Percentiles rank a stretch among this genome's conserved stretches.
Evolutionary conservation across 176 grass and related monocot species (phyloP).

Genomic region (Aechmea fasciata): DNA sequence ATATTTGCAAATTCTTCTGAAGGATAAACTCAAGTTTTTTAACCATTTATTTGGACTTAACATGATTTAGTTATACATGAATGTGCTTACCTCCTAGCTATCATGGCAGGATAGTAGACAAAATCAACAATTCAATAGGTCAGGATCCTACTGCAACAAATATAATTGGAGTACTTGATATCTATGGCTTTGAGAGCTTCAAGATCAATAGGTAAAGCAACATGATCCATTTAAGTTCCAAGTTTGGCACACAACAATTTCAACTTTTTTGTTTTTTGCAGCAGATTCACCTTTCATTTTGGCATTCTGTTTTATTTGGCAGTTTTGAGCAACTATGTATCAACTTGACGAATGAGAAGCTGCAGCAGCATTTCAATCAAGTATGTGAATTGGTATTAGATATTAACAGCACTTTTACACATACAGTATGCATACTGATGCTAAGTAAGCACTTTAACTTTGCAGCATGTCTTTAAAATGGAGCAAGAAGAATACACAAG

Average conservation of each 20-base stretch:
- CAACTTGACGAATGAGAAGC: constrained; percentile 93
- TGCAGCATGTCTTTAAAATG: constrained; percentile 98
- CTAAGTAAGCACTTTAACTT: constrained; percentile 11
- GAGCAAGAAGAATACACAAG: constrained; percentile 94
- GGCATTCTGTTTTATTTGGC: constrained; percentile 25
- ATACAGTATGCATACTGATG: constrained; percentile 1
- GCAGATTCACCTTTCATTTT: not conserved
- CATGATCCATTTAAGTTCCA: not conserved
- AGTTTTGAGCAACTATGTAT: constrained; percentile 95
- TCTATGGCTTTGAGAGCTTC: constrained; percentile 97
- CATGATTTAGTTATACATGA: not conserved
- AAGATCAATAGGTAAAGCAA: constrained; percentile 74
- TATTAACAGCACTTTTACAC: not conserved
- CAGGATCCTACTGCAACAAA: constrained; percentile 68
- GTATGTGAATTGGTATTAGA: constrained; percentile 9
- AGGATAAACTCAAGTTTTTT: not conserved
- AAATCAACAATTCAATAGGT: constrained; percentile 91
- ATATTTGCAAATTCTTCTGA: not conserved
- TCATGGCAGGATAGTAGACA: constrained; percentile 82
- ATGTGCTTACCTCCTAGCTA: constrained; percentile 5
- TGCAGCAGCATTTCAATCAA: constrained; percentile 97
- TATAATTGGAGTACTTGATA: constrained; percentile 97
- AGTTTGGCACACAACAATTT: not conserved
- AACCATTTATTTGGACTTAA: not conserved
- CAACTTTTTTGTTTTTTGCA: not conserved